Conservation (phyloP, 495 filamentous ascomycete genomes). For the Neurospora africana region DNA sequence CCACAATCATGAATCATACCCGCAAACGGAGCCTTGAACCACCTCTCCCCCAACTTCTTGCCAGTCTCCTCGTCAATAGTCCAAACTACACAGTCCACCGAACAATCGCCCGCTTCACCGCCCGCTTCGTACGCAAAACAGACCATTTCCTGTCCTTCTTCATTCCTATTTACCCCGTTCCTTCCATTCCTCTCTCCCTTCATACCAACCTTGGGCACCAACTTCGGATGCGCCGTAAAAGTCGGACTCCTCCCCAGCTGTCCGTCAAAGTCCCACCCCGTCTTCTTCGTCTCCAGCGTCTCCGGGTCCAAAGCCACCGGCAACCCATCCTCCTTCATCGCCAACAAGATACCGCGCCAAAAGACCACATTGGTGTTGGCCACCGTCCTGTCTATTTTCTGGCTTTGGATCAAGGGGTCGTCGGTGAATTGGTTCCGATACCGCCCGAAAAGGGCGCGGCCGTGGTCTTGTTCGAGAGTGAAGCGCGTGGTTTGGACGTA, state of each 20-base stretch:
- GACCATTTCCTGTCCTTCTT: conserved; percentile 33
- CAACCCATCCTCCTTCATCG: conserved; percentile 44
- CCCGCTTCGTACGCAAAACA: conserved; percentile 46
- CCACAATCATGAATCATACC: conserved; percentile 51
- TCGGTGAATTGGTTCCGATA: conserved; percentile 49
- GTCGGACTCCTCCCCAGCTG: conserved; percentile 42
- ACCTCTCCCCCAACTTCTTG: conserved; percentile 31
- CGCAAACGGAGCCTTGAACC: conserved; percentile 41
- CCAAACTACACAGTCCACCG: conserved; percentile 39
- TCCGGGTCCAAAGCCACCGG: conserved; percentile 47
- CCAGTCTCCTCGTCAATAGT: conserved; percentile 29
- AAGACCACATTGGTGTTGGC: conserved; percentile 47
- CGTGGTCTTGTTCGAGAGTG: conserved; percentile 27
- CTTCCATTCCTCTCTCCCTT: conserved; percentile 11
- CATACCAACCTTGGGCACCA: conserved; percentile 42
- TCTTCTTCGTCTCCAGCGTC: conserved; percentile 38
- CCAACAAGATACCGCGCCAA: conserved; percentile 41
- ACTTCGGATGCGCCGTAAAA: conserved; percentile 53
- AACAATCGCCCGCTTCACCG: conserved; percentile 33
- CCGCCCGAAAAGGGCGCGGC: conserved; percentile 35
- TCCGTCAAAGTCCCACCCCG: conserved; percentile 47
- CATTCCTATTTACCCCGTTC: not conserved
- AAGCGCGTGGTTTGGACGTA: conserved; percentile 46
- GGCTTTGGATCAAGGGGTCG: conserved; percentile 31
- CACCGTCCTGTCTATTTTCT: conserved; percentile 32